phyloP scores from a whole-genome alignment of 768 basidiomycete genomes.

The Tulasnella sp. region DNA sequence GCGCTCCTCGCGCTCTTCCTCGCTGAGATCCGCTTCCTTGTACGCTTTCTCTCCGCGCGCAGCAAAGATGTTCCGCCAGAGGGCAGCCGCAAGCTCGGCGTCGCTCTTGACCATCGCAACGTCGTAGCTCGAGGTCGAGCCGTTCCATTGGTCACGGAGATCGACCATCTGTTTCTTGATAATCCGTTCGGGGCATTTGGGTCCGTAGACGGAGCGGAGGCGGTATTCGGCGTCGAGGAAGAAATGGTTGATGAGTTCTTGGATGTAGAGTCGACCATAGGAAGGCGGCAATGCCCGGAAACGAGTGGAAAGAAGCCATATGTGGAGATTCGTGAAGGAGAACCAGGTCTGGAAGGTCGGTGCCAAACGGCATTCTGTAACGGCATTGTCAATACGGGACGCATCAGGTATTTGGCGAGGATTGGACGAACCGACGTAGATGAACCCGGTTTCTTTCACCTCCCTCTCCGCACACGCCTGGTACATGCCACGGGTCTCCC shows the following conservation, averaged over 20 bases:
- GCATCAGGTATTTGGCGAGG: too few relatives aligned
- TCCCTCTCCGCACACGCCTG: slow-evolving; percentile 30
- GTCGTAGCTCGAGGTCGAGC: slow-evolving; percentile 67
- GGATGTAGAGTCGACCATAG: slow-evolving; percentile 55
- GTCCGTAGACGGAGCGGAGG: slow-evolving; percentile 66
- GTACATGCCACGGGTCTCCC: slow-evolving; percentile 32
- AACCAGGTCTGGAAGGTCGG: slow-evolving; percentile 97
- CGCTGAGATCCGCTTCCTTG: slow-evolving; percentile 21
- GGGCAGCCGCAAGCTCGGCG: slow-evolving; percentile 67
- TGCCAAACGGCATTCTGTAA: slow-evolving; percentile 65
- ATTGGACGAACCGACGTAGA: slow-evolving; percentile 31
- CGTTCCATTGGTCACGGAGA: slow-evolving; percentile 81
- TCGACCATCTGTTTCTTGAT: slow-evolving; percentile 77
- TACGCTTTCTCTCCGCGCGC: slow-evolving; percentile 43
- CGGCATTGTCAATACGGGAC: background rate
- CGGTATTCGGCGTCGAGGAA: slow-evolving; percentile 90
- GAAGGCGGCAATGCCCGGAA: slow-evolving; percentile 66
- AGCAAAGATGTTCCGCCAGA: slow-evolving; percentile 88
- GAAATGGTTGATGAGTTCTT: slow-evolving; percentile 85
- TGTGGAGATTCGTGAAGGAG: slow-evolving; percentile 79
- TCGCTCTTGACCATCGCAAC: slow-evolving; percentile 64
- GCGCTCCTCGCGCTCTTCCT: background rate
- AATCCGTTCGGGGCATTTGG: slow-evolving; percentile 61
- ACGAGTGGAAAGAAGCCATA: slow-evolving; percentile 82
- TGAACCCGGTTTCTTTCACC: slow-evolving; percentile 29